Base-by-base conservation (phyloP, 225 moss, liverwort and hornwort genomes). In the Physcomitrium patens region DNA sequence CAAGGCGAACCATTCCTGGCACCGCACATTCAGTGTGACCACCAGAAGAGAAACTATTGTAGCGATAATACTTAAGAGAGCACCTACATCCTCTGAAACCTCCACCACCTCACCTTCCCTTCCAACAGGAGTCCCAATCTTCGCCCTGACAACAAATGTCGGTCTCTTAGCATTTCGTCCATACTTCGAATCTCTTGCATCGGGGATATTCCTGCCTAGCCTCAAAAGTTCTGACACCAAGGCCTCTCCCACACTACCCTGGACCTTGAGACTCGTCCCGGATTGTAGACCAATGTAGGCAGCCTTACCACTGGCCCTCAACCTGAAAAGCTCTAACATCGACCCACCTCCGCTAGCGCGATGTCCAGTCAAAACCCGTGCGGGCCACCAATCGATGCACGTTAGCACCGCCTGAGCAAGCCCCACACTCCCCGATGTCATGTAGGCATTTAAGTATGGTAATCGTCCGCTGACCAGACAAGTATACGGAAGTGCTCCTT, bases 381-480 rank as follows among this genome's bases (percentile, higher is more conserved):
- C 78, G 15, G 78, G 78, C 23, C 78, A 57, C 78, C 78, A 78
- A 1, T 66, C 41, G 4, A 78, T 72, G 65, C 71, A 78, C 5
- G 71, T 3, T 28, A 78, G 66, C 17, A 78, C 78, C 12, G 78
- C 72, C 48, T 78, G 72, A 50, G 50, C 78, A n/a, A 72, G 41
- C 14, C 66, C 78, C 12, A 59, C 17, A 9, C 66, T 43, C 49
- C 78, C 72, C 0, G 49, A 1, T 0, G 72, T 49, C 59, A 78
- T 56, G 13, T 78, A 72, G 3, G 67, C 66, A 60, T 72, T 72
- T 18, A 60, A 26, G 49, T 72, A 78, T 0, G 64, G 71, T 0
- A 72, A 0, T 37, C 6, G 58, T 26, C 78, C 57, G 1, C 51
- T 59, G 37, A 67, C 41, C 0, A 78, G 72, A 18, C 78, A 78